Conservation (phyloP, 306 rosid species). For the Acmispon strigosus region DNA sequence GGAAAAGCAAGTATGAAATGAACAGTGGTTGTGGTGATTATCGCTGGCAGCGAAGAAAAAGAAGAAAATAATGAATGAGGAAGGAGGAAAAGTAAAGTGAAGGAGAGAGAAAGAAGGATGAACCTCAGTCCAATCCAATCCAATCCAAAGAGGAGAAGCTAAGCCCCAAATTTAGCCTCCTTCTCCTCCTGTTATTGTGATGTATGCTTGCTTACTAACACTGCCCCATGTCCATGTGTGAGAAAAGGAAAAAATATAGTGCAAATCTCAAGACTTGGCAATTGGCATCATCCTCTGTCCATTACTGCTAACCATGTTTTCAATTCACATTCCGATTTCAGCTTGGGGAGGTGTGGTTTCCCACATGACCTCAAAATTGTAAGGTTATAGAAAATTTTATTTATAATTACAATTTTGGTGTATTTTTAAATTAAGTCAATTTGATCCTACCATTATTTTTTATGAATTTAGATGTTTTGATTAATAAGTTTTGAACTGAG, state of each 20-base stretch:
- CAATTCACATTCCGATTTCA: background rate
- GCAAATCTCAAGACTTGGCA: background rate
- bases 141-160: conserved; percentile 6
- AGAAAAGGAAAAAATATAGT: conserved; percentile 8
- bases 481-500: too few species aligned
- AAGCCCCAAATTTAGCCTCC: conserved; percentile 40
- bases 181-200: conserved; percentile 2
- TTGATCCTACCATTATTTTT: too few species aligned
- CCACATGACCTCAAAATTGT: background rate
- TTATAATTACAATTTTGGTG: too few species aligned
- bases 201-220: conserved; percentile 29
- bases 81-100: conserved; percentile 26
- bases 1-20: conserved; percentile 41
- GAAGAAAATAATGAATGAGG: conserved; percentile 25
- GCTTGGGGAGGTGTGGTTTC: background rate
- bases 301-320: background rate
- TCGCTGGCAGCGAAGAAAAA: background rate
- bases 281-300: conserved; percentile 10
- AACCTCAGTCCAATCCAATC: conserved; percentile 33
- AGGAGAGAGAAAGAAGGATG: conserved; percentile 6
- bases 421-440: too few species aligned
- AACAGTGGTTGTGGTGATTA: background rate
- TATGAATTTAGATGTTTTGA: too few species aligned
- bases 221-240: conserved; percentile 15
- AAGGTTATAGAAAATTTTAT: background rate